phyloP scores from a whole-genome alignment of 495 filamentous ascomycete genomes.

The Neurospora africana region DNA sequence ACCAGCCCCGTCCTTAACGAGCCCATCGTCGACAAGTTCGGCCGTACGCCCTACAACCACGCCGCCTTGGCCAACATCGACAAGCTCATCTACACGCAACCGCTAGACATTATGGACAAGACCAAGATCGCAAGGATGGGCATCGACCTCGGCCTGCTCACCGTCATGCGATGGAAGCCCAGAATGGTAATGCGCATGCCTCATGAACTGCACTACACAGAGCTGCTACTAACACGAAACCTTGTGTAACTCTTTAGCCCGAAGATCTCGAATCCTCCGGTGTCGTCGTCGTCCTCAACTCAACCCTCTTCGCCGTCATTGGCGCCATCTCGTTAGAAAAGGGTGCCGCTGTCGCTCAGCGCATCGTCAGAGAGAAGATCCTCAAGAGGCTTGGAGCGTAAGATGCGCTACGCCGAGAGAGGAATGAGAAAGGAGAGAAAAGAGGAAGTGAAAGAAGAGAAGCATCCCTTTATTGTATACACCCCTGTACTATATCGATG shows the following conservation, averaged over 20 bases:
- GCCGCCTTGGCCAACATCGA: conserved; percentile 60
- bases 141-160: conserved; percentile 52
- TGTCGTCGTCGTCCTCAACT: conserved; percentile 56
- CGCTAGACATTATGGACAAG: conserved; percentile 46
- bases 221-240: conserved; percentile 5
- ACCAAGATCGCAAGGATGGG: conserved; percentile 56
- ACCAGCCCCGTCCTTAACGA: conserved; percentile 25
- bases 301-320: conserved; percentile 72
- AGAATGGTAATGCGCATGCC: conserved; percentile 48
- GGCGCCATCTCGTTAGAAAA: conserved; percentile 80
- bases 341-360: conserved; percentile 67
- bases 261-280: conserved; percentile 63
- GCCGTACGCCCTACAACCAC: conserved; percentile 60
- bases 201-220: neutral
- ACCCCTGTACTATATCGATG: neutral
- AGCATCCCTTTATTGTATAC: neutral
- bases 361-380: conserved; percentile 66
- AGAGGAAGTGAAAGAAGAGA: conserved; percentile 14
- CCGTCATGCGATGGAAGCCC: conserved; percentile 81
- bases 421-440: conserved; percentile 14
- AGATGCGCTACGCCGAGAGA: neutral
- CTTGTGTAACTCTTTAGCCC: conserved; percentile 39
- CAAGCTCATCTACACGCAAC: conserved; percentile 47
- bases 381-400: conserved; percentile 35
- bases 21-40: conserved; percentile 30